Conservation (phyloP, 139 green algal genomes). For the Chlorella vulgaris region DNA sequence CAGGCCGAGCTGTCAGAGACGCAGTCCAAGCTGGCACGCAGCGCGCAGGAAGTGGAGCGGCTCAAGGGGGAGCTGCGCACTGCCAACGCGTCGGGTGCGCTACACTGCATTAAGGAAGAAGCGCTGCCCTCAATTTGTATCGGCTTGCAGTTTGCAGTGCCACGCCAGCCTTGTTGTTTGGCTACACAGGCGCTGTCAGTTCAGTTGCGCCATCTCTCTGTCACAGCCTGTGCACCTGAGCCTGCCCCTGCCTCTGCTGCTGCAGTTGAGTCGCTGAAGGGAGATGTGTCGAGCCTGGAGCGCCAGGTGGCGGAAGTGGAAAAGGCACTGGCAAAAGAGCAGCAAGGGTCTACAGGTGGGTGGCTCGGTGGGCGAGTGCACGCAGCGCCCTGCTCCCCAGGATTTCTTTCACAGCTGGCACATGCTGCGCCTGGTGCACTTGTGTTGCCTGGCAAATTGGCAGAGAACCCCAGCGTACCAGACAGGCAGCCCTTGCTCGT, state of each 20-base stretch:
- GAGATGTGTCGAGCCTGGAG: conserved; percentile 25
- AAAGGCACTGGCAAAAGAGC: conserved; percentile 34
- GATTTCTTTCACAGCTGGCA: no score
- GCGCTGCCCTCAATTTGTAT: no score
- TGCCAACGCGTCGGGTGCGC: conserved; percentile 18
- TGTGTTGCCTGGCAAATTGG: no score
- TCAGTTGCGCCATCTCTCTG: no score
- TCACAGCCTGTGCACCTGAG: no score
- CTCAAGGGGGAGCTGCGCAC: conserved; percentile 33
- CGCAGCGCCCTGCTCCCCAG: not conserved
- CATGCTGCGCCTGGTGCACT: no score
- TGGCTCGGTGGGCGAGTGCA: not conserved
- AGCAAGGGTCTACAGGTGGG: conserved; percentile 16
- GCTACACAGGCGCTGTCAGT: no score
- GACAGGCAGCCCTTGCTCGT: no score
- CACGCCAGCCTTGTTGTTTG: no score
- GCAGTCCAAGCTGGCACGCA: conserved; percentile 20
- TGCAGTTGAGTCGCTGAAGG: conserved; percentile 20
- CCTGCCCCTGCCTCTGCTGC: no score
- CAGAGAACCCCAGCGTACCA: no score
- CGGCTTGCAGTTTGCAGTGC: no score
- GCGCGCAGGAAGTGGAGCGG: conserved; percentile 16
- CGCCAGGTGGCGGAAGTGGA: conserved; percentile 10
- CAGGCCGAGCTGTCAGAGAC: conserved; percentile 21
- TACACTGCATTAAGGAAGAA: not conserved